These are phyloP conservation scores for Tuber magnatum DNA, from an alignment of 495 filamentous ascomycete genomes.

Conservation along the genomic window DNA sequence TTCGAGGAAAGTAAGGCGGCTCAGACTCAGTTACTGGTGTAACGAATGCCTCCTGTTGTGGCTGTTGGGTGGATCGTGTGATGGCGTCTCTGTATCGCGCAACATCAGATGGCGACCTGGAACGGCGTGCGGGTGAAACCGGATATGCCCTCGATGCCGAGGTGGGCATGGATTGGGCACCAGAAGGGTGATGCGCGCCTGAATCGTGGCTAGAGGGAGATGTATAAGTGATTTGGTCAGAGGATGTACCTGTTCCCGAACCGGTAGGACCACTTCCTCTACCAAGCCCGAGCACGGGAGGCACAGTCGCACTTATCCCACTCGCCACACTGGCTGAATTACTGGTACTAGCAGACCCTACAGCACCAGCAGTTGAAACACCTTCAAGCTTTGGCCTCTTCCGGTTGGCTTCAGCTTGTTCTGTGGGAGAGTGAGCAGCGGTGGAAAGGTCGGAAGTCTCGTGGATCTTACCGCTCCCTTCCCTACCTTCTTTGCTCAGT, in stretches of 20 bases:
- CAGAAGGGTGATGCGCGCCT: conserved; percentile 21
- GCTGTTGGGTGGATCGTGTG: conserved; percentile 27
- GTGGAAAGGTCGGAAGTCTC: conserved; percentile 18
- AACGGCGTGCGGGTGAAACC: conserved; percentile 28
- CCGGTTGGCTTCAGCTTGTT: conserved; percentile 34
- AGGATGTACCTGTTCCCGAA: conserved; percentile 26
- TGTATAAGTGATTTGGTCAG: conserved; percentile 33
- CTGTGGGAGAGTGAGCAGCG: conserved; percentile 30
- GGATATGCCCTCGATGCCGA: conserved; percentile 22
- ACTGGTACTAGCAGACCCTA: conserved; percentile 13
- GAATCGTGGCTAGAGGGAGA: conserved; percentile 37
- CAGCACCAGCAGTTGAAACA: conserved; percentile 13
- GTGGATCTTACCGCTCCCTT: conserved; percentile 34
- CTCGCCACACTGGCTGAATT: conserved; percentile 14
- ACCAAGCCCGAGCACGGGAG: conserved; percentile 17
- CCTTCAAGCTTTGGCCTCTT: conserved; percentile 37
- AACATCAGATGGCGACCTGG: conserved; percentile 34
- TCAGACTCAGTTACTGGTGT: conserved; percentile 29
- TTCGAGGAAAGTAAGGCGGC: conserved; percentile 34
- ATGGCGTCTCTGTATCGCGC: conserved; percentile 35
- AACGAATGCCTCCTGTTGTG: conserved; percentile 35
- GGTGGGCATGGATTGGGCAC: conserved; percentile 19
- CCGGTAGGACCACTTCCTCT: conserved; percentile 16
- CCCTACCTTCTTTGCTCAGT: conserved; percentile 47
- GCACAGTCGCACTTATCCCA: conserved; percentile 19